Conservation (phyloP, 2,329 filamentous ascomycete genomes). For the Periconia digitata region DNA sequence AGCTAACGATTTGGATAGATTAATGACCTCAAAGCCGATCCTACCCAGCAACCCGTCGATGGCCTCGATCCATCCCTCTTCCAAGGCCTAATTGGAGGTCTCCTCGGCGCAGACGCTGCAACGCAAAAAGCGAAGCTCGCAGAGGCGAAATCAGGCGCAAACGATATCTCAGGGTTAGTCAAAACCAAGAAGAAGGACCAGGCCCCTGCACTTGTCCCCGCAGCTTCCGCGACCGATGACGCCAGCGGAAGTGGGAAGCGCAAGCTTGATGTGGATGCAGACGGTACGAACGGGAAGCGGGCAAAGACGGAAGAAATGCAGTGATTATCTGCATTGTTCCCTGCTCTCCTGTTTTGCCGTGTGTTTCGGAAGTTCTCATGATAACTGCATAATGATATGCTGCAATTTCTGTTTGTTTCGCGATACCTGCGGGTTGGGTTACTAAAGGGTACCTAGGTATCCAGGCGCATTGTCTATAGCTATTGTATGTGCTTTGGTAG, state of each 20-base stretch:
- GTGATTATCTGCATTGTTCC: too few species aligned
- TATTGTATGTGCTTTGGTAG: too few species aligned
- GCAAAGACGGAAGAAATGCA: conserved; percentile 35
- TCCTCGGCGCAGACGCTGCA: conserved; percentile 63
- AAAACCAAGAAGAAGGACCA: conserved; percentile 65
- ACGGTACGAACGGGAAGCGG: conserved; percentile 28
- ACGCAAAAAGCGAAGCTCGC: conserved; percentile 66
- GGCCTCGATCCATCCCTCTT: conserved; percentile 51
- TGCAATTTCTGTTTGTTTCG: background rate
- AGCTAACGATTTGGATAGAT: conserved; percentile 52
- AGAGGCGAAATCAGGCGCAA: conserved; percentile 73
- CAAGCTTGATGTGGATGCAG: conserved; percentile 32
- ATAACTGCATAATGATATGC: too few species aligned
- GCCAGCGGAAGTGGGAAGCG: conserved; percentile 30
- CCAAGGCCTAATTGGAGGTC: conserved; percentile 64
- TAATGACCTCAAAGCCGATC: conserved; percentile 67
- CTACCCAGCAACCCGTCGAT: conserved; percentile 42
- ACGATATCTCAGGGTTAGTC: conserved; percentile 72
- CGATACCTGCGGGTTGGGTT: background rate
- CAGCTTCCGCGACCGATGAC: background rate
- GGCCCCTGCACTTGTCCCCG: conserved; percentile 14
- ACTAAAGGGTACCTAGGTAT: too few species aligned
- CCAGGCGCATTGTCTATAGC: too few species aligned
- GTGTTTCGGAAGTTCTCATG: too few species aligned
- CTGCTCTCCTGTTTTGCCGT: too few species aligned